Evolutionary conservation across 768 basidiomycete genomes (phyloP).

Genomic region (Plicaturopsis crispa): DNA sequence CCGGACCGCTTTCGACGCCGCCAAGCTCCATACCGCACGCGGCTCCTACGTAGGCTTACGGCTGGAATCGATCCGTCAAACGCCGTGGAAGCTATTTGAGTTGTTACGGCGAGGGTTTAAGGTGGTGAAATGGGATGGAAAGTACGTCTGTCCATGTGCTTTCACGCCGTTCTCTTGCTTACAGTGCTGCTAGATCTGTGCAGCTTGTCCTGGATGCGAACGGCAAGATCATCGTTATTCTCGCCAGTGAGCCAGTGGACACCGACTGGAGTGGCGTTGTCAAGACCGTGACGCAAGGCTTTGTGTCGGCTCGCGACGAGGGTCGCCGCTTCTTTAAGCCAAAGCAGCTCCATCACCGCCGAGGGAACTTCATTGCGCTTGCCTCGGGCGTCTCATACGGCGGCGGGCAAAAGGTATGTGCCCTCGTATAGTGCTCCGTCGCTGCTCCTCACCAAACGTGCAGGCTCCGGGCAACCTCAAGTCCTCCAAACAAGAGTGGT

Average conservation of each 20-base stretch:
- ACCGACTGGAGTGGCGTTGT: constrained; percentile 3
- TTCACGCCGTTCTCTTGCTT: neutral
- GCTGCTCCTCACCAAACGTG: neutral
- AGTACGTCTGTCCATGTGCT: neutral
- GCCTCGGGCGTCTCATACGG: constrained; percentile 19
- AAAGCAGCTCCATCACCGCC: constrained; percentile 7
- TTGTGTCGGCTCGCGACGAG: neutral
- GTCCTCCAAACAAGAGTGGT: neutral
- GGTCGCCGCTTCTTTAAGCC: constrained; percentile 4
- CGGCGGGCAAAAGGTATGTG: constrained; percentile 15
- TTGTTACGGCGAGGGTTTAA: neutral
- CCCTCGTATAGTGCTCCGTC: neutral
- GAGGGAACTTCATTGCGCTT: constrained; percentile 14
- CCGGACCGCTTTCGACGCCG: no score
- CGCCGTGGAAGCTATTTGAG: neutral
- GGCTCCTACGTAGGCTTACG: no score
- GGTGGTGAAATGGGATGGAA: neutral
- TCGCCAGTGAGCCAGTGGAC: constrained; percentile 9
- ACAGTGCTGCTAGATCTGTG: neutral
- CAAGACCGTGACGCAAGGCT: neutral
- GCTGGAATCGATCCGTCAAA: no score
- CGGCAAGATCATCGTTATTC: neutral
- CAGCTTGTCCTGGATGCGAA: neutral
- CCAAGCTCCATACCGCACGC: no score
- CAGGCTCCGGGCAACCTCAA: constrained; percentile 8